Evolutionary conservation across 768 basidiomycete species (phyloP), one percentile per base, ranked within the genome.

Genomic region (Suillus brevipes): DNA sequence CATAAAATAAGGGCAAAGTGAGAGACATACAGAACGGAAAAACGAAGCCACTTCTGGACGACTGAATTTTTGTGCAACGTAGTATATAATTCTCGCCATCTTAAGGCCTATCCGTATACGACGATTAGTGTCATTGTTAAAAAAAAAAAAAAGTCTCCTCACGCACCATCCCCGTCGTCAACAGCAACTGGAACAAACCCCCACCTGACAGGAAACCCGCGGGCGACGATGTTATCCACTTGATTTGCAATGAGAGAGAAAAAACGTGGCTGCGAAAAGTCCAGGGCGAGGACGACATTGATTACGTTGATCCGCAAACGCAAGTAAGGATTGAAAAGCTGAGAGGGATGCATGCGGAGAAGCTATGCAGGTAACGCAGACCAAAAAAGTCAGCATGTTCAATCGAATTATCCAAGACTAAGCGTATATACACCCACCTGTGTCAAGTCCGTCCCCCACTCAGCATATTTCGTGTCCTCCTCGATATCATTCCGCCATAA

Each of bases 401-500:
- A 9, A 28, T 42, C 34, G 60, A 47, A 40, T 20, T 34, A 10
- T 37, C 52, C 60, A 34, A 42, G 31, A 59, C 3, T 56, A 28
- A 49, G 1, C n/a, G 42, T 36, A 75, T 38, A 76, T 84, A 47
- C 69, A 89, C 89, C 40, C 73, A 70, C 64, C 80, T 79, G 40
- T 90, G 71, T 20, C 85, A 85, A 8, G 85, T 59, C 40, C 6
- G 58, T 42, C 40, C 58, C 40, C 58, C 84, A 89, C 25, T 74
- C 72, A 6, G 80, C 77, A 65, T 90, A 90, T 61, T 87, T 81
- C 47, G 78, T 80, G 75, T 99, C 97, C 67, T 86, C 91, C 78
- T 93, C 90, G 23, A 99, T 77, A 69, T 99, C 89, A 75, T 99
- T 99, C 89, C 90, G 92, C 87, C 92, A 99, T 1, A 89, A 72